phyloP scores from a whole-genome alignment of 108 stramenopile species.

The Hondaea fermentalgiana region DNA sequence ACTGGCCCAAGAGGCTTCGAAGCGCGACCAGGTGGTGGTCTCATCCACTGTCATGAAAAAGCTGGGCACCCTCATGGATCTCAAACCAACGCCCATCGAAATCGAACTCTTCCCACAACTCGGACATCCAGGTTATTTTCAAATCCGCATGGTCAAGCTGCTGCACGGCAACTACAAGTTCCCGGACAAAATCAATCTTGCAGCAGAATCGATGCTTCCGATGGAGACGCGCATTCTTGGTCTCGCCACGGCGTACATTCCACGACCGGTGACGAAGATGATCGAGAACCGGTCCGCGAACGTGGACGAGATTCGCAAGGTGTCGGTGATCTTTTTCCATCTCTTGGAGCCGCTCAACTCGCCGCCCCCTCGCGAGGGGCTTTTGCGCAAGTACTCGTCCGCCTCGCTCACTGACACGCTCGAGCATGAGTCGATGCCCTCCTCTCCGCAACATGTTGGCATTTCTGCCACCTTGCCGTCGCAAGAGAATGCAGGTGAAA shows the following conservation, averaged over 20 bases:
- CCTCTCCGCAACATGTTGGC: too few relatives aligned
- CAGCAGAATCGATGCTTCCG: not conserved
- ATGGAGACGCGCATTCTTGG: not conserved
- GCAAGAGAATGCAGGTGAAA: constrained; percentile 38
- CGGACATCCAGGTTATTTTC: not conserved
- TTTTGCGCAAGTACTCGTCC: not conserved
- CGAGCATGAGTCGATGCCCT: not conserved
- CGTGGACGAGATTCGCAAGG: constrained; percentile 37
- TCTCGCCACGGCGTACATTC: not conserved
- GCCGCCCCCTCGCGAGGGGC: not conserved
- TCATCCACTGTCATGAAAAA: constrained; percentile 29
- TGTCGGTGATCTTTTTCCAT: constrained; percentile 51
- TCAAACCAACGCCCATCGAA: not conserved
- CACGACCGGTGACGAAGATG: not conserved
- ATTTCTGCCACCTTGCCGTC: constrained; percentile 23
- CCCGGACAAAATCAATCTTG: not conserved
- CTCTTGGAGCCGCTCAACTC: not conserved
- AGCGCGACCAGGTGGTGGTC: constrained; percentile 41
- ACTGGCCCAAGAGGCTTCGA: constrained; percentile 36
- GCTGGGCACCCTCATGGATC: not conserved
- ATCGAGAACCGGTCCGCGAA: not conserved
- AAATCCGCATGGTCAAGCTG: not conserved
- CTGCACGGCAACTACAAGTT: not conserved
- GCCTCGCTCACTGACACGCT: not conserved
- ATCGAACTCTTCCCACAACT: not conserved